Percentiles rank a stretch among this genome's conserved stretches.
These are phyloP conservation scores for Acephala macrosclerotiorum DNA, from an alignment of 2,329 filamentous ascomycete species.

Conservation along the genomic window DNA sequence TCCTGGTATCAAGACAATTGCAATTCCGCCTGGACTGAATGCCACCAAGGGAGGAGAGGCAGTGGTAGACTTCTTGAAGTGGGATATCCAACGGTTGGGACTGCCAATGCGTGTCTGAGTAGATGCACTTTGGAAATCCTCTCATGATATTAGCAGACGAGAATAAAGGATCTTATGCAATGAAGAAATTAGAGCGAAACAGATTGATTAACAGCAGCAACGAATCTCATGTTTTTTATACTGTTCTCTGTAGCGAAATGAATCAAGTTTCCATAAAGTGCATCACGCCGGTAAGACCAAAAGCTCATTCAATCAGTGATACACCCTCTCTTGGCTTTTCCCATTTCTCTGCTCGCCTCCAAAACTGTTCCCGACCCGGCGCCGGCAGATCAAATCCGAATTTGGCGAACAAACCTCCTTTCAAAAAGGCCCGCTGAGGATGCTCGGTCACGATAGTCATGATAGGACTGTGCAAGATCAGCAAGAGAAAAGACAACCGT, in stretches of 20 bases:
- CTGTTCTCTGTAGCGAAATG: no score
- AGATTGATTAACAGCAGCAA: not conserved
- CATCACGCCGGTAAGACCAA: not conserved
- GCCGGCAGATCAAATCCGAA: not conserved
- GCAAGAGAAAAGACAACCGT: not conserved
- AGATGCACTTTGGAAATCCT: not conserved
- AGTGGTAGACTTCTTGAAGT: slow-evolving; percentile 19
- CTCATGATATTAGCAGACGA: not conserved
- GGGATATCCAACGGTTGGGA: slow-evolving; percentile 14
- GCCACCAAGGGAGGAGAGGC: slow-evolving; percentile 19
- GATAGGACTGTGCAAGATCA: not conserved
- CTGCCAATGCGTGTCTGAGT: slow-evolving; percentile 11
- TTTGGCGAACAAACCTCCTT: slow-evolving; percentile 11
- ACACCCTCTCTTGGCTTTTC: slow-evolving; percentile 6
- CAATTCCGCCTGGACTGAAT: slow-evolving; percentile 19
- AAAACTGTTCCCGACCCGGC: not conserved
- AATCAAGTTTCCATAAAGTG: not conserved
- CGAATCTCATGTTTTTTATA: not conserved
- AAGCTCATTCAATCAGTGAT: not conserved
- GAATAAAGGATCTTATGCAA: not conserved
- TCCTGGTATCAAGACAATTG: slow-evolving; percentile 22
- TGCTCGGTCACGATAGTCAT: not conserved
- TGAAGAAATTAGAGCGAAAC: not conserved
- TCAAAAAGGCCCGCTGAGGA: not conserved
- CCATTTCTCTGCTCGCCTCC: slow-evolving; percentile 6